These are phyloP conservation scores for Aspergillus costaricaensis DNA, from an alignment of 2,329 filamentous ascomycete species.

Conservation along the genomic window DNA sequence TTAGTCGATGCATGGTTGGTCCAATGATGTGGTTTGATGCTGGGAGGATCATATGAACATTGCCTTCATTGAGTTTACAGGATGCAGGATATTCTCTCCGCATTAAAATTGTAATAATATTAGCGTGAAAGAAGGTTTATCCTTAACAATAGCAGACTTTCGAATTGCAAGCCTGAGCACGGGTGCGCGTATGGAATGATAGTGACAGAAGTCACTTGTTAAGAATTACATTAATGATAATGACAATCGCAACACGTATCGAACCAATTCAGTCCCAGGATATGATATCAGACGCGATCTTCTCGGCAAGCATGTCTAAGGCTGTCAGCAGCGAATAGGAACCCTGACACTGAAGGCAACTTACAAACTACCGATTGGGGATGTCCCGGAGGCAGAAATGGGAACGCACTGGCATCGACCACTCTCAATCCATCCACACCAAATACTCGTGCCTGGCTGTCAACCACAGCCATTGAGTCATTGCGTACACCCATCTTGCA, in stretches of 20 bases:
- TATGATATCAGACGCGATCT: slow-evolving; percentile 40
- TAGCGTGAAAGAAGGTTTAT: not conserved
- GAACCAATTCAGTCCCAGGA: not conserved
- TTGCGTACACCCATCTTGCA: slow-evolving; percentile 34
- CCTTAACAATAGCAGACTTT: not conserved
- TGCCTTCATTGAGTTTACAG: not conserved
- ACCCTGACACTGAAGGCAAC: slow-evolving; percentile 9
- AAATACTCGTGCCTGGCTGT: slow-evolving; percentile 34
- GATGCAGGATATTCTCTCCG: not conserved
- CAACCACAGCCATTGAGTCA: slow-evolving; percentile 36
- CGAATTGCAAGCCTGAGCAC: not conserved
- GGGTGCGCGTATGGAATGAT: not conserved
- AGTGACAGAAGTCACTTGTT: not conserved
- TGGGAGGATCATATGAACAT: not conserved
- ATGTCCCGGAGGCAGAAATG: slow-evolving; percentile 44
- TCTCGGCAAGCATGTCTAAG: slow-evolving; percentile 46
- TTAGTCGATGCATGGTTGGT: not conserved
- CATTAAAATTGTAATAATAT: not conserved
- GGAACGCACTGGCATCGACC: slow-evolving; percentile 42
- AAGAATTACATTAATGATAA: not conserved
- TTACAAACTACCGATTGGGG: slow-evolving; percentile 45
- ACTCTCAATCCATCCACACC: slow-evolving; percentile 37
- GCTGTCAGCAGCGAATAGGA: slow-evolving; percentile 5
- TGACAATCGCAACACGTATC: not conserved
- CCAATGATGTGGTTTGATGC: not conserved